Conservation (phyloP, 2,329 filamentous ascomycete species). For the Hirsutella thompsonii region DNA sequence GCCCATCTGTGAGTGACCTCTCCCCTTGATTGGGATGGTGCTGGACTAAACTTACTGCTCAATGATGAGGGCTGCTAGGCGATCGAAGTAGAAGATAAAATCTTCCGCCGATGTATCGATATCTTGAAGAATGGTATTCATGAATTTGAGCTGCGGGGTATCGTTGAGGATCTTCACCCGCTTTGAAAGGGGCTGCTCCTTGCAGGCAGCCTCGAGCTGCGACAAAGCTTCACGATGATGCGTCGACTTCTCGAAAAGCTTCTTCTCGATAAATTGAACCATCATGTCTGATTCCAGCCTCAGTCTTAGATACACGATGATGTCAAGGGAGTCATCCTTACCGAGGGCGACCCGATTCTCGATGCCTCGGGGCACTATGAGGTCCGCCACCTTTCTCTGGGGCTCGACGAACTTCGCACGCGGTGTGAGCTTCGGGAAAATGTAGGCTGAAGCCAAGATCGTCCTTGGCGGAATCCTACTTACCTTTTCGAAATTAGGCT, state of each 20-base stretch:
- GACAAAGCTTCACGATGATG: slow-evolving; percentile 70
- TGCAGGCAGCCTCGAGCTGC: slow-evolving; percentile 58
- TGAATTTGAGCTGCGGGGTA: slow-evolving; percentile 70
- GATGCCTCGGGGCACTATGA: slow-evolving; percentile 89
- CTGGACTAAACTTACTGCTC: slow-evolving; percentile 45
- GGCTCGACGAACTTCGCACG: slow-evolving; percentile 65
- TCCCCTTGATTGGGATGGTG: background rate
- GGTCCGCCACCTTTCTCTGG: slow-evolving; percentile 80
- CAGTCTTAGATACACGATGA: background rate
- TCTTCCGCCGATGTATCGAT: slow-evolving; percentile 71
- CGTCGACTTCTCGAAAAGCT: slow-evolving; percentile 72
- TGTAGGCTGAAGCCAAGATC: background rate
- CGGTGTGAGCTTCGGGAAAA: background rate
- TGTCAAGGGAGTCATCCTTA: slow-evolving; percentile 21
- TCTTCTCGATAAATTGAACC: slow-evolving; percentile 81
- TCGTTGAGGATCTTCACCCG: slow-evolving; percentile 64
- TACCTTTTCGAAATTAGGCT: slow-evolving; percentile 84
- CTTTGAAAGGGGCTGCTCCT: slow-evolving; percentile 58
- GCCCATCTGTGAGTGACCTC: slow-evolving; percentile 5
- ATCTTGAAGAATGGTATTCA: slow-evolving; percentile 83
- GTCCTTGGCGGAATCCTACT: slow-evolving; percentile 1
- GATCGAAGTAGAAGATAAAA: slow-evolving; percentile 96
- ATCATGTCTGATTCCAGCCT: slow-evolving; percentile 58
- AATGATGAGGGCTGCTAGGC: slow-evolving; percentile 70
- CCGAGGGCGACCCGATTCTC: slow-evolving; percentile 88